Evolutionary conservation across 2,329 filamentous ascomycete species (phyloP), one percentile per base, ranked within the genome.

Genomic region (Penicillium sp.): DNA sequence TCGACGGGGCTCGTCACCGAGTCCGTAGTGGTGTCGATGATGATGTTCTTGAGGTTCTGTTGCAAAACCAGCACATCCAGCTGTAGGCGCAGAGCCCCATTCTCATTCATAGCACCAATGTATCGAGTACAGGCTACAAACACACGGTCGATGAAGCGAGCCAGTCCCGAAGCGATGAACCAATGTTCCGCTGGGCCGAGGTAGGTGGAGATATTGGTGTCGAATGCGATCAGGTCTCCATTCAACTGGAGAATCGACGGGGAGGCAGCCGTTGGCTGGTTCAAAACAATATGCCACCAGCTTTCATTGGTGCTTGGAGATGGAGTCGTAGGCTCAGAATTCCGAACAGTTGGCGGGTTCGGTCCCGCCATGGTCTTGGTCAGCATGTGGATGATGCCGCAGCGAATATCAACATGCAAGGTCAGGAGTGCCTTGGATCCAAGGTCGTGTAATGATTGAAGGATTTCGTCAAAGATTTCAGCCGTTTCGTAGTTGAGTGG

Each of bases 31-130:
- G 69, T 63, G 29, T 68, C 65, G n/a, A 74, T 63, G 44, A 76
- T 90, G 48, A 99, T 86, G 61, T 95, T 95, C 76, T 96, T 96
- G 50, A 99, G 83, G 65, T 96, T 96, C 70, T 99, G 94, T 74
- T 97, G 93, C 47, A 99, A 78, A 38, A 99, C 94, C 23, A 96
- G 81, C 45, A 96, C 90, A 70, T 99, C 96, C 65, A 97, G 84
- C 70, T 91, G 87, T 84, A 99, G 91, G 34, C 91, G 84, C n/a
- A 86, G 85, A 54, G 87, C 89, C 39, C 94, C 94, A 63, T 88
- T 84, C 34, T 75, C 77, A 70, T 99, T 96, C 85, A 99, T 93
- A 7, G 87, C 85, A 45, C 85, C 85, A 42, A 93, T 88, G 66
- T 83, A 82, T 16, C 80, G 76, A 1, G 86, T 84, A 57, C 88